Evolutionary conservation across 495 filamentous ascomycete genomes (phyloP).

Genomic region (Amphirosellinia nigrospora): DNA sequence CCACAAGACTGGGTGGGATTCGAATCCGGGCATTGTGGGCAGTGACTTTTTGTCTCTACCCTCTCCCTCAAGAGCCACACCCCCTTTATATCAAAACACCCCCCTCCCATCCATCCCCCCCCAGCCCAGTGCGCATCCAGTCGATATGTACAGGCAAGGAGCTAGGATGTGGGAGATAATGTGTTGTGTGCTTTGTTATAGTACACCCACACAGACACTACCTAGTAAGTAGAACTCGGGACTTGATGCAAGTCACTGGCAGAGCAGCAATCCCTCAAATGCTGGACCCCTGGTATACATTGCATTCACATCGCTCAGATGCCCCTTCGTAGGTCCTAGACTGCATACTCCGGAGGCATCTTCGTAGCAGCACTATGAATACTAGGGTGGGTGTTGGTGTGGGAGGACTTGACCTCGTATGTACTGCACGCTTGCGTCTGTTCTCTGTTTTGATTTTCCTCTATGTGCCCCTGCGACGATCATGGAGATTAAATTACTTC

Average conservation of each 20-base stretch:
- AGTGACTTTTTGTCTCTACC: background rate
- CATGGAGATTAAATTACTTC: slow-evolving; percentile 7
- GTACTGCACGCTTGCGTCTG: background rate
- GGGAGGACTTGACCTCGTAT: slow-evolving; percentile 10
- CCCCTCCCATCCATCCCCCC: background rate
- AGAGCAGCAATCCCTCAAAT: slow-evolving; percentile 7
- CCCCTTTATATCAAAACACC: background rate
- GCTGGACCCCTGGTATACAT: slow-evolving; percentile 3
- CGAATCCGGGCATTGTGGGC: slow-evolving; percentile 11
- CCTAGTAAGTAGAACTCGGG: background rate
- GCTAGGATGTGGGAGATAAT: background rate
- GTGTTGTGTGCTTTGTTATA: background rate
- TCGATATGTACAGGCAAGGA: background rate
- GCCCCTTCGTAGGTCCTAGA: background rate
- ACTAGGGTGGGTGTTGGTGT: background rate
- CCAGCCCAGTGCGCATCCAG: slow-evolving; percentile 15
- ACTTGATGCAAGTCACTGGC: background rate
- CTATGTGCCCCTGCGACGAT: slow-evolving; percentile 14
- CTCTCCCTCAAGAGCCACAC: background rate
- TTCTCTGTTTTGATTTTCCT: background rate
- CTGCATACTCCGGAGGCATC: background rate
- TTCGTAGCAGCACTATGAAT: background rate
- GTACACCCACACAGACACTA: background rate
- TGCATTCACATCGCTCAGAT: background rate
- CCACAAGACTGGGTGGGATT: slow-evolving; percentile 6